Conservation (phyloP, 139 green algal species). For the Asterochloris sp. region DNA sequence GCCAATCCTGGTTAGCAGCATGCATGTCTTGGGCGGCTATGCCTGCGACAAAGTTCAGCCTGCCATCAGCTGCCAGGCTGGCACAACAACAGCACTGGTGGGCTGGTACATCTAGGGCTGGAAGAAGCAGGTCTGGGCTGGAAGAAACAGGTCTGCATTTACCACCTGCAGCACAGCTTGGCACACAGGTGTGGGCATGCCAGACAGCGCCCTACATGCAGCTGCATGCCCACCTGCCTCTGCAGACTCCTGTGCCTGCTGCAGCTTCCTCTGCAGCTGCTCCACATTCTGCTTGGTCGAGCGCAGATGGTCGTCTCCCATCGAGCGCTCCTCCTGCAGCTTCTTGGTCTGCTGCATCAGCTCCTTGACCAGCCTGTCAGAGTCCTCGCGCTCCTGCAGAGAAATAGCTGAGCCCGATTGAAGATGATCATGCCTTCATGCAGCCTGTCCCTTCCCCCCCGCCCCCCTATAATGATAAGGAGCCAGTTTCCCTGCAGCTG, state of each 20-base stretch:
- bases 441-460: too few species aligned
- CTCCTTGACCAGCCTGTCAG: constrained; percentile 4
- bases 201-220: background rate
- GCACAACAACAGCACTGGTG: too few species aligned
- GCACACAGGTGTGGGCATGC: background rate
- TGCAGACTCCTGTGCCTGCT: constrained; percentile 6
- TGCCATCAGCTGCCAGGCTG: too few species aligned
- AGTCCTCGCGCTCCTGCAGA: constrained; percentile 8
- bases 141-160: background rate
- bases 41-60: too few species aligned
- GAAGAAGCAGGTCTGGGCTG: background rate
- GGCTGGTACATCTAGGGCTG: too few species aligned
- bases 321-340: constrained; percentile 10
- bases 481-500: too few species aligned
- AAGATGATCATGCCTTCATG: too few species aligned
- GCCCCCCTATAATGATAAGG: too few species aligned
- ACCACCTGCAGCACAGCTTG: background rate
- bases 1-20: too few species aligned
- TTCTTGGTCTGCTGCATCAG: constrained; percentile 12
- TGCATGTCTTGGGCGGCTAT: too few species aligned
- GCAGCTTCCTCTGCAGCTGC: constrained; percentile 5
- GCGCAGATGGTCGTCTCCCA: constrained; percentile 1
- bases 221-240: constrained; percentile 1
- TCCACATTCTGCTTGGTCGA: background rate
- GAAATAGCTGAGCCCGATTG: background rate